Conservation (phyloP, 805 yeast genomes). For the Allodekkera sacchari region DNA sequence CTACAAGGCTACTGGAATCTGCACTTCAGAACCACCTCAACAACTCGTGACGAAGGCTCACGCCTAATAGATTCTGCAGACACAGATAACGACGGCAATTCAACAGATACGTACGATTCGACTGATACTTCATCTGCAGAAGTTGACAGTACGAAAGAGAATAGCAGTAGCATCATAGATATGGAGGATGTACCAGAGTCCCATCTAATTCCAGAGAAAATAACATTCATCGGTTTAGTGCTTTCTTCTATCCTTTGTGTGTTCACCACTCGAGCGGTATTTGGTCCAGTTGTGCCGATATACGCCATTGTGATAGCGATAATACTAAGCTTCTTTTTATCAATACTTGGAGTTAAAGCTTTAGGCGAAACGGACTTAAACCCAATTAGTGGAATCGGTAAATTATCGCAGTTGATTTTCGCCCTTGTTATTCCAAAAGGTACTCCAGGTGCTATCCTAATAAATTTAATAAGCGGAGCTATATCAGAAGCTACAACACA, state of each 20-base stretch:
- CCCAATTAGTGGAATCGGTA: conserved; percentile 96
- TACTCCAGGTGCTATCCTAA: conserved; percentile 74
- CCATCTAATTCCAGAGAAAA: conserved; percentile 5
- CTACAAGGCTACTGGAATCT: too few relatives aligned
- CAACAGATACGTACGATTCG: conserved; percentile 1
- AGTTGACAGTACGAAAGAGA: too few relatives aligned
- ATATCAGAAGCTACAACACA: conserved; percentile 98
- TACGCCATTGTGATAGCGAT: conserved; percentile 65
- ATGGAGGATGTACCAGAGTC: conserved; percentile 6
- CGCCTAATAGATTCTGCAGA: too few relatives aligned
- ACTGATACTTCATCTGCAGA: too few relatives aligned
- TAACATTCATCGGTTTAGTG: conserved; percentile 43
- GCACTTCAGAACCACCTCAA: too few relatives aligned
- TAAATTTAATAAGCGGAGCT: conserved; percentile 91
- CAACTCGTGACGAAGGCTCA: too few relatives aligned
- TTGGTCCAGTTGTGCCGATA: conserved; percentile 64
- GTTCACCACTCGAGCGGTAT: conserved; percentile 53
- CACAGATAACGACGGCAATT: too few relatives aligned
- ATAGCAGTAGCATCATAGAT: too few relatives aligned
- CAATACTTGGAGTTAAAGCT: conserved; percentile 86
- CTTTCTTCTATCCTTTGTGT: conserved; percentile 64
- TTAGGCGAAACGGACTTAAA: conserved; percentile 94
- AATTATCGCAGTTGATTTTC: conserved; percentile 81
- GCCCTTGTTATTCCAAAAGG: conserved; percentile 68
- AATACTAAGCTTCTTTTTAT: conserved; percentile 64